phyloP scores from a whole-genome alignment of 2,329 filamentous ascomycete genomes.

The Tolypocladium capitatum region DNA sequence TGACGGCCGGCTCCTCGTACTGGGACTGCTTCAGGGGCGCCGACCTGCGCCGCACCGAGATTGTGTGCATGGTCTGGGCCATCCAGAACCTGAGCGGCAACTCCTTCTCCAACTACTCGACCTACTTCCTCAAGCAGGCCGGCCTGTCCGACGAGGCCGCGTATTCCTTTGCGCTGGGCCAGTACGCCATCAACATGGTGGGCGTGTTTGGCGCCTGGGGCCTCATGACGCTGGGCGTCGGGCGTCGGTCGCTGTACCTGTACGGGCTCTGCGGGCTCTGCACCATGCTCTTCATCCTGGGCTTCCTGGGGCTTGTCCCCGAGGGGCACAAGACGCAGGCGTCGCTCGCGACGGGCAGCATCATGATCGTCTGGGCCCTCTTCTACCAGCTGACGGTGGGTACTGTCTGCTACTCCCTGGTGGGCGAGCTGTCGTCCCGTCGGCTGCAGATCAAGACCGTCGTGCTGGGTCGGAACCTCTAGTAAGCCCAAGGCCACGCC shows the following conservation, averaged over 20 bases:
- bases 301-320: conserved; percentile 67
- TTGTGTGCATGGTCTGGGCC: conserved; percentile 51
- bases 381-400: conserved; percentile 80
- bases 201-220: conserved; percentile 74
- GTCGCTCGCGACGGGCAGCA: conserved; percentile 66
- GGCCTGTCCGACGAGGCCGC: conserved; percentile 37
- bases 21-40: conserved; percentile 73
- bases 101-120: conserved; percentile 52
- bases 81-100: conserved; percentile 52
- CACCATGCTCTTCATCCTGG: conserved; percentile 67
- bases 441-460: conserved; percentile 85
- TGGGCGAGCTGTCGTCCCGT: conserved; percentile 70
- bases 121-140: conserved; percentile 48
- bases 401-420: conserved; percentile 80
- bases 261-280: conserved; percentile 62
- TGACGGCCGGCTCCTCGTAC: conserved; percentile 62
- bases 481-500: conserved; percentile 30
- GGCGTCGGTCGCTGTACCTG: conserved; percentile 63
- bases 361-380: conserved; percentile 75
- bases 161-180: conserved; percentile 49
- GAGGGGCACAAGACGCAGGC: conserved; percentile 41
- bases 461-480: conserved; percentile 68
- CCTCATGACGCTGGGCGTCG: conserved; percentile 61
- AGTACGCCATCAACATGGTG: conserved; percentile 61
- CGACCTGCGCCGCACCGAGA: conserved; percentile 64